Percentiles rank a stretch among this genome's conserved stretches.
These are phyloP conservation scores for Chytriomyces confervae DNA, from an alignment of 192 early-diverging fungal species.

Conservation along the genomic window DNA sequence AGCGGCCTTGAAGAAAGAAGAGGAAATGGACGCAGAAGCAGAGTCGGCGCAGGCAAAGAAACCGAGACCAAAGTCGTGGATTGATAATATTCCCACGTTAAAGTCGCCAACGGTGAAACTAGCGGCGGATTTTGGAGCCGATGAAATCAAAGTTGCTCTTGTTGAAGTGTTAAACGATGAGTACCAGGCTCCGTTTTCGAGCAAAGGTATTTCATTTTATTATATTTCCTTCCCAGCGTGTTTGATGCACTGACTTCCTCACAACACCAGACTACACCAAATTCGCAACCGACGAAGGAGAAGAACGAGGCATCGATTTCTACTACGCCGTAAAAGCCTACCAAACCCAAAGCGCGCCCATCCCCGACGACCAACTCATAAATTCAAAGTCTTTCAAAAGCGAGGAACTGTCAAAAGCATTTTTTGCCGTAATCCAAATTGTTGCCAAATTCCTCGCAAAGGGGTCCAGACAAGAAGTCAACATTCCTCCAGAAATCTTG, in stretches of 20 bases:
- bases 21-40: not conserved
- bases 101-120: not conserved
- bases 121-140: not conserved
- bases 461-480: slow-evolving; percentile 28
- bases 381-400: slow-evolving; percentile 16
- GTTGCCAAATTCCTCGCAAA: slow-evolving; percentile 24
- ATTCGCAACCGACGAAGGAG: not conserved
- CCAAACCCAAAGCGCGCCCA: not conserved
- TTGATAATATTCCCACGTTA: not conserved
- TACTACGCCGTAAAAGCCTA: slow-evolving; percentile 12
- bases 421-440: slow-evolving; percentile 25
- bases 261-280: not conserved
- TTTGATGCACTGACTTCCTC: not conserved
- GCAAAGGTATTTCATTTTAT: not conserved
- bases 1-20: slow-evolving; percentile 6
- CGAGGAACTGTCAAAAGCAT: slow-evolving; percentile 10
- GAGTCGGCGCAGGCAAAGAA: not conserved
- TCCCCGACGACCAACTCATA: slow-evolving; percentile 23
- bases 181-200: slow-evolving; percentile 15
- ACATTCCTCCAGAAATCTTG: slow-evolving; percentile 24
- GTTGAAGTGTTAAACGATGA: slow-evolving; percentile 19
- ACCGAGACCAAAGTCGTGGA: slow-evolving; percentile 15
- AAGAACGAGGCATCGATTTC: slow-evolving; percentile 2
- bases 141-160: slow-evolving; percentile 18
- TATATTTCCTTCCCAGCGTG: not conserved